A percentile compares a stretch with the other conserved stretches of the same genome.
Evolutionary conservation across 2,329 filamentous ascomycete genomes (phyloP).

Genomic region (Colletotrichum sp.): DNA sequence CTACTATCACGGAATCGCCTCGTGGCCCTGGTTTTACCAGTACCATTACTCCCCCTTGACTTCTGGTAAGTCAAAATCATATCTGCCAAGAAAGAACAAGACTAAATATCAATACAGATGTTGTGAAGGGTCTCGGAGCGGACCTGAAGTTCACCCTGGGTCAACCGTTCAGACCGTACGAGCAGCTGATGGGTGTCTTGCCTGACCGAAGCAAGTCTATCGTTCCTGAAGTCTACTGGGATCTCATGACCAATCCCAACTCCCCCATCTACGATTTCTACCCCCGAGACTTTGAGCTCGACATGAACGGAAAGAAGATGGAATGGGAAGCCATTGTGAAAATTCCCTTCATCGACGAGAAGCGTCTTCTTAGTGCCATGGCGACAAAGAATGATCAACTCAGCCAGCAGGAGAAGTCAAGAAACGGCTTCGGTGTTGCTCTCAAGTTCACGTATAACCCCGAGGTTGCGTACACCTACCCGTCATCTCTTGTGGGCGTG

Average conservation of each 20-base stretch:
- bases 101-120: constrained; percentile 62
- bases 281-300: constrained; percentile 92
- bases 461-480: constrained; percentile 80
- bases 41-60: constrained; percentile 99
- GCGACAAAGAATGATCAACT: constrained; percentile 80
- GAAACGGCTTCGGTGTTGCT: constrained; percentile 91
- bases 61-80: constrained; percentile 60
- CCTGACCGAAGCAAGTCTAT: constrained; percentile 98
- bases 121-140: constrained; percentile 84
- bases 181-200: constrained; percentile 97
- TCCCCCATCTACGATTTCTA: constrained; percentile 99
- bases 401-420: constrained; percentile 76
- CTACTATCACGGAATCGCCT: constrained; percentile 96
- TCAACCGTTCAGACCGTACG: constrained; percentile 92
- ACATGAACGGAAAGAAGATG: constrained; percentile 99
- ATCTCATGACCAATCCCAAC: constrained; percentile 87
- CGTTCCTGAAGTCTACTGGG: constrained; percentile 85
- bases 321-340: constrained; percentile 99
- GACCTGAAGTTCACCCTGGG: constrained; percentile 93
- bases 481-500: constrained; percentile 84
- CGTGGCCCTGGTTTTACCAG: constrained; percentile 97
- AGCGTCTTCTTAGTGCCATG: constrained; percentile 85
- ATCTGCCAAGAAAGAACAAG: constrained; percentile 47
- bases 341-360: constrained; percentile 97
- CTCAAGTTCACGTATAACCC: constrained; percentile 90